These are phyloP conservation scores for Penicillium cosmopolitanum DNA, from an alignment of 495 filamentous ascomycete genomes.

Conservation along the genomic window DNA sequence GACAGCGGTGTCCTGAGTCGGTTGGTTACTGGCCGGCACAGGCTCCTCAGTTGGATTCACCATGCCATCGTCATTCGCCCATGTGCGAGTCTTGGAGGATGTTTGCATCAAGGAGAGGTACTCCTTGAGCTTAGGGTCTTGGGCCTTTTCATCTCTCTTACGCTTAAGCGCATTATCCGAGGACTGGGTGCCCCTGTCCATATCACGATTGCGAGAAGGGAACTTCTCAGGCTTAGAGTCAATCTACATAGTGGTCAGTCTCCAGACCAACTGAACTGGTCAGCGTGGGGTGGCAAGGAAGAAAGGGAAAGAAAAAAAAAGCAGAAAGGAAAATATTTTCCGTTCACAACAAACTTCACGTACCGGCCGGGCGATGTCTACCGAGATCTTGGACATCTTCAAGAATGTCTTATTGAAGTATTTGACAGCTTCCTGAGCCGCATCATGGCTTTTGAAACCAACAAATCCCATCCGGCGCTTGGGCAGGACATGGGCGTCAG, in stretches of 20 bases:
- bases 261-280: conserved; percentile 51
- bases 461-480: conserved; percentile 93
- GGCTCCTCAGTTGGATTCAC: conserved; percentile 33
- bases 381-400: conserved; percentile 91
- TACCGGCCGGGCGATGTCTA: conserved; percentile 90
- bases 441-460: conserved; percentile 83
- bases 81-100: conserved; percentile 66
- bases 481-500: conserved; percentile 88
- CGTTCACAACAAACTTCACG: conserved; percentile 31
- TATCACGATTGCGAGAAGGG: conserved; percentile 38
- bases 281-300: conserved; percentile 43
- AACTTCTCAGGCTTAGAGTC: conserved; percentile 41
- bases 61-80: conserved; percentile 62
- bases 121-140: conserved; percentile 81
- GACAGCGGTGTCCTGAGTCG: conserved; percentile 27
- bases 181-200: conserved; percentile 19
- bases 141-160: conserved; percentile 54
- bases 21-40: conserved; percentile 26
- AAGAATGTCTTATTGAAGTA: conserved; percentile 96
- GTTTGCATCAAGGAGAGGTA: conserved; percentile 83
- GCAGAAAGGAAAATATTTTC: conserved; percentile 6
- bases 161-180: conserved; percentile 54
- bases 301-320: conserved; percentile 17
- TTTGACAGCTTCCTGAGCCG: conserved; percentile 78
- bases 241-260: conserved; percentile 51